Evolutionary conservation across 2,329 filamentous ascomycete genomes (phyloP).

Genomic region (Stagonosporopsis rhizophila): DNA sequence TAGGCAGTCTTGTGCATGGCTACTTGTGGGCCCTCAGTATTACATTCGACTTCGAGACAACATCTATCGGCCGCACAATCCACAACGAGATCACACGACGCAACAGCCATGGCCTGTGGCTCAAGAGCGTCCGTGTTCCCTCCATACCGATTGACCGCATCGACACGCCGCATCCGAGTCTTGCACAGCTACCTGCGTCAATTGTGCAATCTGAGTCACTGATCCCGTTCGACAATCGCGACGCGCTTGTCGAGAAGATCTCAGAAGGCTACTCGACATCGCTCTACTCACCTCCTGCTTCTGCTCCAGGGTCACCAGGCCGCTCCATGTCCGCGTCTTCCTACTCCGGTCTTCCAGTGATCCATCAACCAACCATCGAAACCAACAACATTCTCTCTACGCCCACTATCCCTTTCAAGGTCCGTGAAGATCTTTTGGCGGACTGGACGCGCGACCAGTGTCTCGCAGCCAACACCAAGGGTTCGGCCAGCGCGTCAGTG

Average conservation of each 20-base stretch:
- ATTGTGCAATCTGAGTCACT: conserved; percentile 53
- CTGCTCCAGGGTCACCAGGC: conserved; percentile 73
- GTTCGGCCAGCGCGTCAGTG: conserved; percentile 76
- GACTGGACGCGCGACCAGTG: conserved; percentile 82
- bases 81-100: conserved; percentile 78
- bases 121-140: conserved; percentile 75
- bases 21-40: conserved; percentile 85
- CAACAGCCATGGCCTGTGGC: conserved; percentile 78
- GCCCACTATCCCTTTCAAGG: conserved; percentile 66
- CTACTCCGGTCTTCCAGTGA: conserved; percentile 53
- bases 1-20: conserved; percentile 85
- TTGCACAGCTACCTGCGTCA: conserved; percentile 32
- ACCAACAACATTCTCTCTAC: conserved; percentile 28
- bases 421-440: conserved; percentile 77
- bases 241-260: conserved; percentile 75
- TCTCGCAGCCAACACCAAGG: conserved; percentile 69
- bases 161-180: conserved; percentile 37
- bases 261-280: conserved; percentile 72
- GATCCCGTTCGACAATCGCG: conserved; percentile 76
- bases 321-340: conserved; percentile 67
- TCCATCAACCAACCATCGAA: conserved; percentile 32
- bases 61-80: conserved; percentile 72
- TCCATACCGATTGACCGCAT: conserved; percentile 69
- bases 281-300: conserved; percentile 69
- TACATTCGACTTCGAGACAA: conserved; percentile 76